Evolutionary conservation across 2,329 filamentous ascomycete species (phyloP), one percentile per base, ranked within the genome.

Genomic region (Alternaria angustiovoidea): DNA sequence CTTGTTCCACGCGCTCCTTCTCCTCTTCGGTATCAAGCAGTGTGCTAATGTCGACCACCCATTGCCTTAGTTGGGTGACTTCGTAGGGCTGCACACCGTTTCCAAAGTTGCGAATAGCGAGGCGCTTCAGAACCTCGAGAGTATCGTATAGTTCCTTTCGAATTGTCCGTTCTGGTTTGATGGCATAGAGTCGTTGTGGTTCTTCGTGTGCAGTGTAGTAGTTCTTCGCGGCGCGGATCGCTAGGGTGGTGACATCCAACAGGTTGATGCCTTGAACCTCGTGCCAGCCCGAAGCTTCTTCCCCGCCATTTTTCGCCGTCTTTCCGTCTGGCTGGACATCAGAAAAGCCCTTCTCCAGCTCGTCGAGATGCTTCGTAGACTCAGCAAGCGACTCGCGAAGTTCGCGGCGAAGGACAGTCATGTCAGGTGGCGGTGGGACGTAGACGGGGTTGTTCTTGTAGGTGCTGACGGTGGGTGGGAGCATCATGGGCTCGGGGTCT

Each of bases 381-480:
- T 91, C 89, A 41, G 86, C 83, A 20, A 99, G 82, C 6, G 90
- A 86, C 60, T 87, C 86, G 52, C 89, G 81, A 58, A 94, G 79
- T 69, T 90, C 88, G 24, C 84, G 82, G 61, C 94, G 91, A 57
- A 99, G 85, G 62, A 94, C 89, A 49, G 88, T 84, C 65, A 94
- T 88, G 60, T 95, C 91, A 8, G 95, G 95, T 39, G 94, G 92
- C 51, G 91, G 94, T 11, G 92, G 88, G 22, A 96, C 85, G 58
- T 90, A 89, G 71, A 93, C 92, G 61, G 92, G 90, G 68, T 91
- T 90, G 72, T 93, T 89, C 67, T 92, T 93, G 79, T 98, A 99
- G 3, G 95, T 99, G 84, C 94, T 97, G 41, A 94, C 93, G 0
- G 95, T 99, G 0, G 95, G 95, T n/a, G 95, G 94, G 4, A 97